These are phyloP conservation scores for Candida germanica DNA, from an alignment of 805 yeast species.

Conservation along the genomic window DNA sequence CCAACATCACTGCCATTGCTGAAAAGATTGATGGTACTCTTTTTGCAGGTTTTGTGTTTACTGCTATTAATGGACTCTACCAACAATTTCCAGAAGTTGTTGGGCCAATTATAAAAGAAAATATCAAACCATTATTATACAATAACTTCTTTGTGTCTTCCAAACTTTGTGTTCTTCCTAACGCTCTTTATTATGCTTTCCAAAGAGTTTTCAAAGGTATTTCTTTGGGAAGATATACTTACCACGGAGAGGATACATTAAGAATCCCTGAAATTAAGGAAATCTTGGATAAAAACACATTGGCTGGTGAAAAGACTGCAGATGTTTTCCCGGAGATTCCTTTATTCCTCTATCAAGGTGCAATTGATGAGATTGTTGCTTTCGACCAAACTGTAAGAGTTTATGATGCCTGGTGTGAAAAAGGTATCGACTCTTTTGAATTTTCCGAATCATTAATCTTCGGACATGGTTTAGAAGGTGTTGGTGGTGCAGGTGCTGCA, in stretches of 20 bases:
- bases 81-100: too few species aligned
- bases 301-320: slow-evolving; percentile 13
- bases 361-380: slow-evolving; percentile 19
- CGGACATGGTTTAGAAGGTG: slow-evolving; percentile 21
- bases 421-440: slow-evolving; percentile 24
- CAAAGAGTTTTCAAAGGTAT: slow-evolving; percentile 7
- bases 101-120: too few species aligned
- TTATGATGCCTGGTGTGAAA: slow-evolving; percentile 22
- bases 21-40: slow-evolving; percentile 7
- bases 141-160: neutral
- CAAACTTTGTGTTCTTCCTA: too few species aligned
- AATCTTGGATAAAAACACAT: slow-evolving; percentile 18
- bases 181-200: slow-evolving; percentile 8
- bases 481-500: slow-evolving; percentile 17
- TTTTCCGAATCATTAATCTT: slow-evolving; percentile 16
- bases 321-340: slow-evolving; percentile 19
- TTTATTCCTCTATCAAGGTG: slow-evolving; percentile 20
- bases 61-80: slow-evolving; percentile 25
- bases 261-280: slow-evolving; percentile 10
- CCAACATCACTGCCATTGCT: too few species aligned
- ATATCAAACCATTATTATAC: neutral
- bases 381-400: slow-evolving; percentile 5
- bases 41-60: slow-evolving; percentile 14
- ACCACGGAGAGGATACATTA: slow-evolving; percentile 11
- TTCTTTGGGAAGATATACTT: slow-evolving; percentile 5